Conservation (phyloP, 108 stramenopile species). For the Cyclostephanos tholiformis region DNA sequence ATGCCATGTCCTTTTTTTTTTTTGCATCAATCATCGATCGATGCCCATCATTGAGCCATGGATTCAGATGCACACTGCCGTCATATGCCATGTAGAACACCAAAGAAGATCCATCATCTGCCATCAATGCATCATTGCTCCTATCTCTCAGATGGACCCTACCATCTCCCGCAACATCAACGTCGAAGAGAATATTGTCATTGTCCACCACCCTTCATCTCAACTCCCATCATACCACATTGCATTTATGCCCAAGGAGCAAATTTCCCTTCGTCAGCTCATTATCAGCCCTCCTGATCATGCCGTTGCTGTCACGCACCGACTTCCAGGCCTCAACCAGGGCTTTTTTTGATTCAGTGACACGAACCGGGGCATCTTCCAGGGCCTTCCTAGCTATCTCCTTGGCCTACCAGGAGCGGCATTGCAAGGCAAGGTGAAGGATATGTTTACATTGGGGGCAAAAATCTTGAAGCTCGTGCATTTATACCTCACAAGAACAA, state of each 20-base stretch:
- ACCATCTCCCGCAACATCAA: too few relatives aligned
- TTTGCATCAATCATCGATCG: too few relatives aligned
- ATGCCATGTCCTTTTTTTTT: too few relatives aligned
- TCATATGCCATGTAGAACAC: neutral
- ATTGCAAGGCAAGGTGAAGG: too few relatives aligned
- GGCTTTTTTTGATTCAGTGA: constrained; percentile 14
- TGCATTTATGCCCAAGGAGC: constrained; percentile 28
- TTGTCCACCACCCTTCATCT: constrained; percentile 27
- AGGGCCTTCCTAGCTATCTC: constrained; percentile 19
- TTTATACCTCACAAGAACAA: too few relatives aligned
- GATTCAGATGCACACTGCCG: constrained; percentile 17
- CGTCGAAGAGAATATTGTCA: too few relatives aligned
- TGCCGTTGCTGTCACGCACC: constrained; percentile 4
- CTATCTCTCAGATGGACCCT: neutral
- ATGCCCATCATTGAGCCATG: neutral
- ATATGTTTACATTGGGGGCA: too few relatives aligned
- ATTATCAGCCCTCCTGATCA: constrained; percentile 29
- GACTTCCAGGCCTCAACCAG: constrained; percentile 27
- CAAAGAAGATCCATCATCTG: neutral
- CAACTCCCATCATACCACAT: constrained; percentile 35
- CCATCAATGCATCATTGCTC: neutral
- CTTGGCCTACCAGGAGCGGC: constrained; percentile 19
- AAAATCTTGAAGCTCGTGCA: too few relatives aligned
- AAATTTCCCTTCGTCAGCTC: constrained; percentile 22
- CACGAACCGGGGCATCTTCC: constrained; percentile 20